Base-by-base conservation (phyloP, 176 grass and related monocot genomes). In the Cocos nucifera region DNA sequence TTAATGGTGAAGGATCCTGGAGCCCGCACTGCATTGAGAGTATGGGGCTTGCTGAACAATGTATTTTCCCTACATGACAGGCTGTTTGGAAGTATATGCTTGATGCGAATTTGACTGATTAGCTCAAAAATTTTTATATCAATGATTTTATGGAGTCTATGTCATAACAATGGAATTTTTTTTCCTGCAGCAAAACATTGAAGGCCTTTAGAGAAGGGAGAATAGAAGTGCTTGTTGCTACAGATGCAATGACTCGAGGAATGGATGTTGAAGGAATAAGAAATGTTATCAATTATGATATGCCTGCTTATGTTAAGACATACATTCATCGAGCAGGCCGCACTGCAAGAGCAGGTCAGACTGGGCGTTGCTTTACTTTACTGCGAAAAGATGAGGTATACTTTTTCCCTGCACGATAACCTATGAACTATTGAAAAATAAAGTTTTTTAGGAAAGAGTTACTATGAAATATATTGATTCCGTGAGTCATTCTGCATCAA, bases 221-320 rank as follows among this genome's bases (percentile, higher is more conserved):
- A 56, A 75, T 85, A 17, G 75, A 96, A 75, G 91, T 96, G 59
- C 78, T 96, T 27, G 85, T 96, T 26, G 86, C 86, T 54, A 90
- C 91, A 17, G 86, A 96, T 82, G 89, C 83, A 66, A 96, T 96
- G 91, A 89, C 91, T 57, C 77, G 91, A 63, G 91, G 91, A 80
- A 96, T 96, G 82, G 86, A 90, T 72, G 85, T 90, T n/a, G 83
- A 90, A 77, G 86, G 80, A 50, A 79, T 90, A 70, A 96, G 58
- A 87, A 87, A 90, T 74, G 86, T 90, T 25, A 87, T 96, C 63
- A 87, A 87, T 79, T 90, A 90, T 77, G 83, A 96, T 66, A 87
- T 96, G 80, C 83, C 91, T 5, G 57, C 83, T 8, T 96, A 84
- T 80, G 78, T 87, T 16, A 90, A 90, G 77, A 85, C 91, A 49